Evolutionary conservation across 2,329 filamentous ascomycete species (phyloP), one percentile per base, ranked within the genome.

Genomic region (Stenocarpella maydis): DNA sequence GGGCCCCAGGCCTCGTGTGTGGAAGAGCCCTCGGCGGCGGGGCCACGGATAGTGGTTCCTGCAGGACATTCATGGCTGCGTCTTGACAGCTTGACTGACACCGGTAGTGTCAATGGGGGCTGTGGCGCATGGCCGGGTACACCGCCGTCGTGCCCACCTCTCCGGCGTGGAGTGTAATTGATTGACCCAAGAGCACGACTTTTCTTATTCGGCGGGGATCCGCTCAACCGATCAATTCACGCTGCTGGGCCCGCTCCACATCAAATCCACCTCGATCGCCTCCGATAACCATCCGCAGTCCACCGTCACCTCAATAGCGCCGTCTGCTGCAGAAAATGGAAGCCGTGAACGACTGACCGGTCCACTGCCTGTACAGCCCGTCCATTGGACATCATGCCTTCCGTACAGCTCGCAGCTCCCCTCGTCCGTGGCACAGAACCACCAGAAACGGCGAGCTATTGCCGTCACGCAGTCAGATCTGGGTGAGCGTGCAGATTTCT

Each of bases 1-100:
- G 31, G 31, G 31, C 19, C 43, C 19, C 41, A 49, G 43, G 58
- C 24, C 58, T 63, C 58, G 43, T 63, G 58, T 49, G 58, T 63
- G 58, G 58, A 43, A 37, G 58, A 45, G 39, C 17, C n/a, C 41
- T 49, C 58, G 58, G 58, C 58, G 58, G 58, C 58, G 58, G 58
- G 58, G 58, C 58, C 58, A 63, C 58, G 58, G 58, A 63, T 49
- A 63, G 58, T 63, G 37, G 58, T 63, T 49, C 58, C 58, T 63
- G 58, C 58, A 63, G 43, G 58, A 63, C 58, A 63, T 63, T 63
- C 19, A 49, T 63, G 58, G 58, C 58, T 63, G 58, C 58, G 49
- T 47, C 58, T 41, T 63, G 58, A 63, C 58, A 63, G 49, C 58
- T 63, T 63, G 58, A n/a, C 58, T 63, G 58, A 63, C 58, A 63